Percentiles rank a stretch among this genome's conserved stretches.
phyloP scores from a whole-genome alignment of 2,329 filamentous ascomycete genomes.

The Cryphonectria naterciae region DNA sequence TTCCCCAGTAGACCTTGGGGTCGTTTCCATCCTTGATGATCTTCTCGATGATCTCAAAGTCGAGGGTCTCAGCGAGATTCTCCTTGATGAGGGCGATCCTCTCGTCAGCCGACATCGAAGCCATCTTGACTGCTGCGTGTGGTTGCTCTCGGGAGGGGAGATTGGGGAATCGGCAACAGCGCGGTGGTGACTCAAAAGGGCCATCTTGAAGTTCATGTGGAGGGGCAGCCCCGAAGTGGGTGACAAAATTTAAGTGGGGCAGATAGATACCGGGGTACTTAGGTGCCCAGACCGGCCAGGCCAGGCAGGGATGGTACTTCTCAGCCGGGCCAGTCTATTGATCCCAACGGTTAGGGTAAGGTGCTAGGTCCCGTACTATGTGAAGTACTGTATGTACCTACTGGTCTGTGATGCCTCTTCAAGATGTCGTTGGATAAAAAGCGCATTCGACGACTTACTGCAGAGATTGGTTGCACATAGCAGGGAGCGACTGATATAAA shows the following conservation, averaged over 20 bases:
- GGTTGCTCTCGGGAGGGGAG: background rate
- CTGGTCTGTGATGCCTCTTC: background rate
- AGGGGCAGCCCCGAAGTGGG: background rate
- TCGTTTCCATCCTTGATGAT: slow-evolving; percentile 71
- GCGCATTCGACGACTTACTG: background rate
- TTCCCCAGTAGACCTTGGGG: slow-evolving; percentile 84
- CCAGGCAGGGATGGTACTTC: background rate
- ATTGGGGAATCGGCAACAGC: background rate
- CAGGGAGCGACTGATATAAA: background rate
- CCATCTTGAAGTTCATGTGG: background rate
- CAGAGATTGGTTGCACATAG: background rate
- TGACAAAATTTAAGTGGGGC: slow-evolving; percentile 7
- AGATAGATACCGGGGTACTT: background rate
- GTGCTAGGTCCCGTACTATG: background rate
- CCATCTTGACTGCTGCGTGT: slow-evolving; percentile 49
- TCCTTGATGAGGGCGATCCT: slow-evolving; percentile 76
- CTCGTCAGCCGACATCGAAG: slow-evolving; percentile 55
- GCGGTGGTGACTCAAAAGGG: background rate
- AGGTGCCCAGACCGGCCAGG: background rate
- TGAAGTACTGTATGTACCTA: background rate
- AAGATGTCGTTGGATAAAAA: background rate
- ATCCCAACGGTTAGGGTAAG: background rate
- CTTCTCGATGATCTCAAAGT: slow-evolving; percentile 80
- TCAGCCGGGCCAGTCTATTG: background rate
- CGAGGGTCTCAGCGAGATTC: slow-evolving; percentile 82